Percentiles rank a stretch among this genome's conserved stretches.
Evolutionary conservation across 2,329 filamentous ascomycete species (phyloP).

Genomic region (Blastomyces gilchristii): DNA sequence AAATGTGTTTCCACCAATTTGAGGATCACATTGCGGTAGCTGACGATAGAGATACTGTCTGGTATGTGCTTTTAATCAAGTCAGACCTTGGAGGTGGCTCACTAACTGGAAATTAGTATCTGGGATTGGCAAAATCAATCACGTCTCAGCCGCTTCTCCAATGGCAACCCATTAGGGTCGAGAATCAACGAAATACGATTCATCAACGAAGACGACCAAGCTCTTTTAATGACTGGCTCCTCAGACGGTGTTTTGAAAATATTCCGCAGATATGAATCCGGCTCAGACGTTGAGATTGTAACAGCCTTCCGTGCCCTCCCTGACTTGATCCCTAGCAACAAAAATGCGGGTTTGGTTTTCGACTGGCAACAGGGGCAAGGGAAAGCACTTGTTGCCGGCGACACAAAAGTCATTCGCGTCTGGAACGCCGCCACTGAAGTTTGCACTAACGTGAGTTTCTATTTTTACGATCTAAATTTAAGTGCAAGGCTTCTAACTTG

Average conservation of each 20-base stretch:
- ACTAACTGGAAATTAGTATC: constrained; percentile 40
- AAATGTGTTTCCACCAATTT: constrained; percentile 96
- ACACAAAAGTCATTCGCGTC: constrained; percentile 87
- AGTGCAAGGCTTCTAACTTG: constrained; percentile 7
- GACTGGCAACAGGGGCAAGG: constrained; percentile 99
- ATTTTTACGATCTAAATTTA: background rate
- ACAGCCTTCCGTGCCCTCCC: constrained; percentile 86
- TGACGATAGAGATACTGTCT: constrained; percentile 83
- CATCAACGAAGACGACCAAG: constrained; percentile 97
- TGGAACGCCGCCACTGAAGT: constrained; percentile 94
- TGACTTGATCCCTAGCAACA: constrained; percentile 86
- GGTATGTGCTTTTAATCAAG: constrained; percentile 29
- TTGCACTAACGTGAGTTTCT: constrained; percentile 55
- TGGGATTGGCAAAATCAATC: constrained; percentile 85
- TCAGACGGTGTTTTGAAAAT: constrained; percentile 91
- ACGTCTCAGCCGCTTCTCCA: constrained; percentile 75
- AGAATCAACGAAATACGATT: constrained; percentile 92
- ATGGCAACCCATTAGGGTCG: constrained; percentile 83
- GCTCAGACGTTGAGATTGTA: constrained; percentile 68
- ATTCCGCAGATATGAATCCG: constrained; percentile 81
- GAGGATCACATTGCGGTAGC: constrained; percentile 91
- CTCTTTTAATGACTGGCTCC: constrained; percentile 85
- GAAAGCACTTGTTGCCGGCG: constrained; percentile 86
- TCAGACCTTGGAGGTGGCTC: background rate
- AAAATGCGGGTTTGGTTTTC: constrained; percentile 91